Evolutionary conservation across 164 flowering plant genomes (phyloP).

Genomic region (Saururus chinensis): DNA sequence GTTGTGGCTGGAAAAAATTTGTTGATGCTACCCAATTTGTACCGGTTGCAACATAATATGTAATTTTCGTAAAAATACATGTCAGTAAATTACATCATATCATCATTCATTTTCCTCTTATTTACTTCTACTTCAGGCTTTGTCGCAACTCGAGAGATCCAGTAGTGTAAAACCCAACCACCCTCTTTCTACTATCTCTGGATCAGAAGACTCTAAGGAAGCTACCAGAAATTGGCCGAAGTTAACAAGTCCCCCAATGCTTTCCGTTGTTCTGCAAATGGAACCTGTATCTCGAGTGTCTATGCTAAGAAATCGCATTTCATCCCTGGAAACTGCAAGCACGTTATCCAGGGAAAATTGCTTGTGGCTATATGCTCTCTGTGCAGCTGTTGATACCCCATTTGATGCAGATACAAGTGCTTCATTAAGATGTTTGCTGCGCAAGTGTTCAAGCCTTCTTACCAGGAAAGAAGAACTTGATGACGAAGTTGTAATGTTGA

Average conservation of each 20-base stretch:
- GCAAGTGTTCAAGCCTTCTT: conserved; percentile 67
- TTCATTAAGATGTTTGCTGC: conserved; percentile 53
- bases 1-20: too few species aligned
- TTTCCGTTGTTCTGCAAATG: conserved; percentile 49
- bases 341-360: conserved; percentile 33
- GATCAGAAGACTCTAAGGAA: conserved; percentile 4
- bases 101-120: background rate
- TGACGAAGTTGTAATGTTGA: conserved; percentile 72
- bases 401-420: conserved; percentile 68
- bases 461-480: conserved; percentile 50
- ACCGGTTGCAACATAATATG: too few species aligned
- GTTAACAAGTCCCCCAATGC: conserved; percentile 19
- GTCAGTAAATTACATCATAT: background rate
- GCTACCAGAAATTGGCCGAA: conserved; percentile 2
- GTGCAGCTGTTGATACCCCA: conserved; percentile 68
- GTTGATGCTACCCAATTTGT: too few species aligned
- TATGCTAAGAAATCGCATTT: conserved; percentile 46
- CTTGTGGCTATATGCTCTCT: conserved; percentile 66
- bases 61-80: too few species aligned
- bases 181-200: background rate
- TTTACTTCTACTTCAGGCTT: conserved; percentile 22
- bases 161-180: conserved; percentile 4
- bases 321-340: conserved; percentile 20
- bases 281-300: conserved; percentile 52
- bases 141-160: conserved; percentile 21